Evolutionary conservation across 352 stramenopile species (phyloP).

Genomic region (Phytophthora quininea): DNA sequence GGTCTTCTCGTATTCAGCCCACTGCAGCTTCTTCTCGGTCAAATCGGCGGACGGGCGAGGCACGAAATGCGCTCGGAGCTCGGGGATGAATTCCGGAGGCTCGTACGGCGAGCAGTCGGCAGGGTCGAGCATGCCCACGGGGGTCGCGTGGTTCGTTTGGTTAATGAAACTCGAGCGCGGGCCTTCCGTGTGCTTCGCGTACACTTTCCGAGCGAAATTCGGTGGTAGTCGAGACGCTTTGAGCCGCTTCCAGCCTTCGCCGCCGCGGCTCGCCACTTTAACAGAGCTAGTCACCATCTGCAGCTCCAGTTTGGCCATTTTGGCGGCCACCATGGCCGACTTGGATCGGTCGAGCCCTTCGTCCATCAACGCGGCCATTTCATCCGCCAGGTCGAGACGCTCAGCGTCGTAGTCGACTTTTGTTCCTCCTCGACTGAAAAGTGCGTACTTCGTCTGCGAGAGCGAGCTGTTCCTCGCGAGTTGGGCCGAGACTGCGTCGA

Average conservation of each 20-base stretch:
- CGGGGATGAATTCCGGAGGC: conserved; percentile 60
- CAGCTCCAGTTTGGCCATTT: conserved; percentile 70
- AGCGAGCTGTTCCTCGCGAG: conserved; percentile 19
- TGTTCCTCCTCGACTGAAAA: conserved; percentile 9
- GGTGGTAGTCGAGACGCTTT: conserved; percentile 56
- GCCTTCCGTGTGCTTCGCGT: conserved; percentile 54
- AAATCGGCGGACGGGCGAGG: conserved; percentile 57
- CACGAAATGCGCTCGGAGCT: conserved; percentile 65
- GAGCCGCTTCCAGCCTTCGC: conserved; percentile 80
- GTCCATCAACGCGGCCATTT: conserved; percentile 54
- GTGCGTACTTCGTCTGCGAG: conserved; percentile 13
- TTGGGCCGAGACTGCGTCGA: conserved; percentile 24
- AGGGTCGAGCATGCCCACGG: conserved; percentile 75
- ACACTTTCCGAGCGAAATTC: conserved; percentile 70
- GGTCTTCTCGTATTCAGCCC: conserved; percentile 39
- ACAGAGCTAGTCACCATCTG: conserved; percentile 13
- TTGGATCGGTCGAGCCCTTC: conserved; percentile 55
- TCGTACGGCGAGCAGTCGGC: conserved; percentile 66
- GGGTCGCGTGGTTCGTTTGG: conserved; percentile 64
- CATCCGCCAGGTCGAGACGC: conserved; percentile 40
- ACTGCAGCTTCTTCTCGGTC: conserved; percentile 65
- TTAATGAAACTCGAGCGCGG: conserved; percentile 71
- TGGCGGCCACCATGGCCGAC: conserved; percentile 52
- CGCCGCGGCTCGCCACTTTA: conserved; percentile 22
- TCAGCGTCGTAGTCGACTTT: conserved; percentile 28